Conservation (phyloP, 176 grass and related monocot genomes). For the Bonia amplexicaulis region DNA sequence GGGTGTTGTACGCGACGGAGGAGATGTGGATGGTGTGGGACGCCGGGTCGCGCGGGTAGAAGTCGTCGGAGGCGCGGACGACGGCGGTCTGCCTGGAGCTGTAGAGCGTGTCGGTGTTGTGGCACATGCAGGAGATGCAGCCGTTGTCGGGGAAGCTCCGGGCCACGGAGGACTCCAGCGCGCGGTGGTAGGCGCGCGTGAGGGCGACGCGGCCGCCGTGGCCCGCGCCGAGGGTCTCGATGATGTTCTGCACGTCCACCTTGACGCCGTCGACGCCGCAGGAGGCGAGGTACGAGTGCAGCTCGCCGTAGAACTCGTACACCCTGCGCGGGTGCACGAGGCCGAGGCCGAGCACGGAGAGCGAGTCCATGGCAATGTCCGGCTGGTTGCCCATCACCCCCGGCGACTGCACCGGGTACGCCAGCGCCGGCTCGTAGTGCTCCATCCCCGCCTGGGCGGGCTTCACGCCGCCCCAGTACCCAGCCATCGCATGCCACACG, state of each 20-base stretch:
- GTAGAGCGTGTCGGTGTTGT: slow-evolving; percentile 78
- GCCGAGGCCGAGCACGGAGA: slow-evolving; percentile 40
- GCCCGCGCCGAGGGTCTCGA: slow-evolving; percentile 66
- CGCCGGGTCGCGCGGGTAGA: slow-evolving; percentile 73
- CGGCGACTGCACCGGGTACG: slow-evolving; percentile 59
- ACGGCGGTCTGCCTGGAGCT: slow-evolving; percentile 63
- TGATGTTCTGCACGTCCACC: slow-evolving; percentile 88
- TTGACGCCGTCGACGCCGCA: slow-evolving; percentile 83
- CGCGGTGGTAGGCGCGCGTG: slow-evolving; percentile 55
- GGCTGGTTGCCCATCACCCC: slow-evolving; percentile 55
- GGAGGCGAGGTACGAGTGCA: slow-evolving; percentile 52
- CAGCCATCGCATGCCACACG: slow-evolving; percentile 82
- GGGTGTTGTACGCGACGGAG: slow-evolving; percentile 65
- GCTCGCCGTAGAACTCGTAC: slow-evolving; percentile 49
- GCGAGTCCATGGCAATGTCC: slow-evolving; percentile 46
- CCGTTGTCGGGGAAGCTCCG: slow-evolving; percentile 76
- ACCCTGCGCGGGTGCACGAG: slow-evolving; percentile 51
- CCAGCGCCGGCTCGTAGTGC: slow-evolving; percentile 55
- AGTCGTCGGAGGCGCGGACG: slow-evolving; percentile 79
- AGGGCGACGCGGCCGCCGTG: slow-evolving; percentile 64
- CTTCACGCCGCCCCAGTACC: slow-evolving; percentile 78
- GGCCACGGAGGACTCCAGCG: slow-evolving; percentile 63
- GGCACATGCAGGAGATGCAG: slow-evolving; percentile 84
- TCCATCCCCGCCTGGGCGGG: slow-evolving; percentile 41
- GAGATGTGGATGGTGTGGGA: slow-evolving; percentile 82